phyloP scores from a whole-genome alignment of 2,329 filamentous ascomycete species.

The Coleophoma eucalyptorum region DNA sequence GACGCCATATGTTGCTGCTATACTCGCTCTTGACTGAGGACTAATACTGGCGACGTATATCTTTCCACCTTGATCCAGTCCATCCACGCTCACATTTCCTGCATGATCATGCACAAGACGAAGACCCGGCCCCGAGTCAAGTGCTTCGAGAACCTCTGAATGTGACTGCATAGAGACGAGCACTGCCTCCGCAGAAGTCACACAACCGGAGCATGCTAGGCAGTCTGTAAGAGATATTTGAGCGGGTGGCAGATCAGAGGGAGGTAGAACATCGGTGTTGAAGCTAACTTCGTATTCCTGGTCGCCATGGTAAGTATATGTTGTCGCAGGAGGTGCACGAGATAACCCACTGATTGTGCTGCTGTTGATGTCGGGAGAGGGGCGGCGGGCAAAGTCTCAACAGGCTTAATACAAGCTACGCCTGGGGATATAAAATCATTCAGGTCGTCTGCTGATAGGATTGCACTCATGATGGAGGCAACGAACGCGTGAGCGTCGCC shows the following conservation, averaged over 20 bases:
- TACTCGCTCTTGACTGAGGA: conserved; percentile 82
- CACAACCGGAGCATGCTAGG: conserved; percentile 94
- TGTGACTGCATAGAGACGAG: conserved; percentile 93
- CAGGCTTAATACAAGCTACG: conserved; percentile 95
- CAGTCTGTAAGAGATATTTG: conserved; percentile 97
- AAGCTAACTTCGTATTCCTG: conserved; percentile 79
- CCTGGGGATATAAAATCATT: conserved; percentile 99
- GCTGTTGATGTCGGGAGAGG: conserved; percentile 32
- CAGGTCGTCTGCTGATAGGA: conserved; percentile 91
- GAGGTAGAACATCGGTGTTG: conserved; percentile 66
- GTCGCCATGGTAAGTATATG: conserved; percentile 5
- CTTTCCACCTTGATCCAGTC: conserved; percentile 54
- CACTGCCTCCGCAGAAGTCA: conserved; percentile 96
- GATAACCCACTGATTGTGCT: conserved; percentile 30
- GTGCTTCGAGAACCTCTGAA: conserved; percentile 77
- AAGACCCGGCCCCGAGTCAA: conserved; percentile 62
- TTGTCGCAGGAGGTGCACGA: background rate
- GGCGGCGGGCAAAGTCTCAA: conserved; percentile 80
- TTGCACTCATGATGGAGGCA: conserved; percentile 75
- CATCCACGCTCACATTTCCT: conserved; percentile 38
- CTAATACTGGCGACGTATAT: conserved; percentile 93
- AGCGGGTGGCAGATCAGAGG: conserved; percentile 62
- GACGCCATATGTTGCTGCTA: conserved; percentile 79
- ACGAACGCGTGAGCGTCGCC: conserved; percentile 15
- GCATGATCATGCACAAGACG: conserved; percentile 14